Evolutionary conservation across 179 eudicot genomes (phyloP), one percentile per base, ranked within the genome.

Genomic region (Beta corolliflora): DNA sequence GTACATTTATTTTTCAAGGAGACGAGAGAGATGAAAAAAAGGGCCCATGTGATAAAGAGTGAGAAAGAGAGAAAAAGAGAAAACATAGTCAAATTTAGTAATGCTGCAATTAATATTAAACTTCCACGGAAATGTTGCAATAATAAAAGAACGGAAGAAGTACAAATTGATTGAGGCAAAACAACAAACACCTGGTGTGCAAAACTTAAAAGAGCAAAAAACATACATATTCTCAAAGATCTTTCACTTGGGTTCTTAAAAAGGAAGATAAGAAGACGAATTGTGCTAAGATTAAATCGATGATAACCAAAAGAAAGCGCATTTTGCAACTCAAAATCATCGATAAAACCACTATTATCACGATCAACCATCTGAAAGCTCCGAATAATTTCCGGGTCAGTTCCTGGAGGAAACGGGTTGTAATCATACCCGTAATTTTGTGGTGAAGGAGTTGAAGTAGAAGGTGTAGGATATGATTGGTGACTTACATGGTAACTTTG

Each of bases 331-430:
- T 93, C 96, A 11, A 52, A 81, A 60, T 88, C 94, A 23, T 93
- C 96, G 3, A 93, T 82, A 44, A 86, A 91, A 50, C 97, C 97
- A 41, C 91, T 93, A 19, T 84, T 83, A 78, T 93, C 92, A 76
- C 82, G 88, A 72, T 93, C 96, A 61, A 89, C 97, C 88, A 85
- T 84, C 89, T 92, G 91, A 84, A 91, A 93, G 79, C 90, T 89
- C 75, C 94, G 90, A 77, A 93, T 86, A 45, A 92, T 77, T 63
- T 91, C 94, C 81, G 97, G 93, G 85, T 92, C 87, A 7, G 92
- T 90, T 52, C 96, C 96, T 23, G 93, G 90, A 0, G 95, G 93
- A 81, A 92, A 92, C 46, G 83, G 81, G 68, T 64, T 79, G 68
- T 78, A 83, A 7, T 68, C 29, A 64, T 81, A 75, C 76, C 88